Evolutionary conservation across 2,329 filamentous ascomycete genomes (phyloP).

Genomic region (Phialemoniopsis sp.): DNA sequence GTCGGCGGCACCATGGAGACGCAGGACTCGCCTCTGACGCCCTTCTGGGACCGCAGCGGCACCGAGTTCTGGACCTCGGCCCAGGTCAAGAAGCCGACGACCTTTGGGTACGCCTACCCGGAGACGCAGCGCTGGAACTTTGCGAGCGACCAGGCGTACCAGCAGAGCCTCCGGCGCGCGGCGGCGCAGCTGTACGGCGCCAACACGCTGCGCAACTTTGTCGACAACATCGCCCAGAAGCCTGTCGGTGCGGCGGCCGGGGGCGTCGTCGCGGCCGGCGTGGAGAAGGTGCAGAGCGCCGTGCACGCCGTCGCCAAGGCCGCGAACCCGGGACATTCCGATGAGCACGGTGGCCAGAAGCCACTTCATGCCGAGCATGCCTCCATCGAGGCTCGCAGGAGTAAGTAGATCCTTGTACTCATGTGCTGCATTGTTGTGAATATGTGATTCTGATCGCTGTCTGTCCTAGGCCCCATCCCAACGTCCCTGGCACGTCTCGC

Average conservation of each 20-base stretch:
- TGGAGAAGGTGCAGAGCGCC: no score
- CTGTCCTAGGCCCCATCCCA: conserved; percentile 9
- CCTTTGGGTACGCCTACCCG: conserved; percentile 21
- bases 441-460: no score
- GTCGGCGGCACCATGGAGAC: conserved; percentile 10
- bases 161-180: conserved; percentile 10
- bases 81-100: conserved; percentile 15
- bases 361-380: no score
- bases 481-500: conserved; percentile 12
- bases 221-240: neutral
- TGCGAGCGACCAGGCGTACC: conserved; percentile 9
- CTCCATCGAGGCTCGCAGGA: no score
- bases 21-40: conserved; percentile 13
- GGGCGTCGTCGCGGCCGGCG: no score
- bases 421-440: no score
- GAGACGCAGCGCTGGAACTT: conserved; percentile 18
- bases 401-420: no score
- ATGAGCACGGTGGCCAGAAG: no score
- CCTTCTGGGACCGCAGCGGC: conserved; percentile 21
- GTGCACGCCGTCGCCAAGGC: no score
- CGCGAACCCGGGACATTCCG: no score
- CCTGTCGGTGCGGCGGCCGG: no score
- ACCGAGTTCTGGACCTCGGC: conserved; percentile 20
- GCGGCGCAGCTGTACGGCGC: conserved; percentile 13
- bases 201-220: conserved; percentile 13